Conservation (phyloP, 371 early-diverging fungal genomes). For the Rhizopus microsporus region DNA sequence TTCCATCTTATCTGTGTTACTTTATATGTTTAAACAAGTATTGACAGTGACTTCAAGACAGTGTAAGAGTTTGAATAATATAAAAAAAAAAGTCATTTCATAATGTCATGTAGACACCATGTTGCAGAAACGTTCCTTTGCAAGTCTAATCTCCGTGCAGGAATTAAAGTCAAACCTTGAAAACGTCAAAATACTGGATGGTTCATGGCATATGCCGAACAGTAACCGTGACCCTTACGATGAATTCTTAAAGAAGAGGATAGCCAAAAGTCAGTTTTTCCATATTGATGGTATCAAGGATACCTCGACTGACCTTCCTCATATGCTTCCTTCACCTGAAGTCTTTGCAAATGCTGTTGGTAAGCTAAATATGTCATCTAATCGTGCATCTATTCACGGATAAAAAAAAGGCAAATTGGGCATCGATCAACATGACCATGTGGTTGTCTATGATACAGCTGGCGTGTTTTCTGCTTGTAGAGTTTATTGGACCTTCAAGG, state of each 20-base stretch:
- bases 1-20: background rate
- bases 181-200: slow-evolving; percentile 77
- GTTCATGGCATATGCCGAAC: slow-evolving; percentile 90
- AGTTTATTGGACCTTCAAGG: slow-evolving; percentile 84
- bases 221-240: slow-evolving; percentile 63
- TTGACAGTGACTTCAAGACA: background rate
- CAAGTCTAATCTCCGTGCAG: slow-evolving; percentile 31
- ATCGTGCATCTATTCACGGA: background rate
- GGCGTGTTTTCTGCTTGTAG: slow-evolving; percentile 75
- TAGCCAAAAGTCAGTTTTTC: slow-evolving; percentile 67
- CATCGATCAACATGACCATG: slow-evolving; percentile 67
- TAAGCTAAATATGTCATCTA: slow-evolving; percentile 12
- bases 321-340: slow-evolving; percentile 75
- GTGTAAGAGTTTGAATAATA: background rate
- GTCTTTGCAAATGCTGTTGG: slow-evolving; percentile 66
- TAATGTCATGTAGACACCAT: background rate
- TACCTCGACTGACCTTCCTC: slow-evolving; percentile 64
- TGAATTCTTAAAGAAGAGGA: slow-evolving; percentile 66
- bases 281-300: slow-evolving; percentile 79
- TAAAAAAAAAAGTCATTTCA: background rate
- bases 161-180: slow-evolving; percentile 32
- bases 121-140: slow-evolving; percentile 16
- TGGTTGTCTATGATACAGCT: slow-evolving; percentile 77
- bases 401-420: slow-evolving; percentile 58
- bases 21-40: too few relatives aligned